Base-by-base conservation (phyloP, 1,284 basidiomycete genomes). In the Malassezia dermatis region DNA sequence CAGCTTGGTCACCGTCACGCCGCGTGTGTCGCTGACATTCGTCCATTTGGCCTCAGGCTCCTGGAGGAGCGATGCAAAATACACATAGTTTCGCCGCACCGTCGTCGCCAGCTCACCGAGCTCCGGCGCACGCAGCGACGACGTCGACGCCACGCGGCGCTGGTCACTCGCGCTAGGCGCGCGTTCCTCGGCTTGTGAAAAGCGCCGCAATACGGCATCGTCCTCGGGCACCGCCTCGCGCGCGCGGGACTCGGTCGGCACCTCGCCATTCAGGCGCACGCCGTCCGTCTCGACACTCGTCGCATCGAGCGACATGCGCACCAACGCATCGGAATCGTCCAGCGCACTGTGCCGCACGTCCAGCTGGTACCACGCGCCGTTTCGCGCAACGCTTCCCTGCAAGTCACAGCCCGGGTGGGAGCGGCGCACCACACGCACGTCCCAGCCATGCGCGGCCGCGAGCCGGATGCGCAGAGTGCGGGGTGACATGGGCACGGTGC, bases 21-120 rank as follows among this genome's bases (percentile, higher is more conserved):
- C 91, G 35, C 84, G 81, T 24, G 83, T 82, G 67, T 98, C 93
- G 39, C 85, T 84, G 24, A 88, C 84, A 69, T 46, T 75, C 72
- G 83, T 85, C 94, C 94, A 99, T 75, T 99, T 99, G 2, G 89
- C 89, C 74, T 96, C 91, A 0, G 94, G 94, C 71, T 98, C 94
- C 76, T 98, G 94, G 37, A 98, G 77, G 19, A 99, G 79, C 0
- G 91, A 94, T 1, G 91, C 93, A 74, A 99, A 98, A 76, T 98
- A 75, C 57, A 96, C 95, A 74, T 99, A 99, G 75, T 89, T 94
- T 58, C 93, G 81, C 67, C 85, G 83, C 27, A 96, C 86, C 56
- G 90, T 80, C 13, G 86, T 83, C 10, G 87, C 75, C 39, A 95
- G 85, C 4, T 84, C 82, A 45, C 44, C 34, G 1, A 24, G 19